phyloP scores from a whole-genome alignment of 2,329 filamentous ascomycete species.

The Aspergillus intermedius region DNA sequence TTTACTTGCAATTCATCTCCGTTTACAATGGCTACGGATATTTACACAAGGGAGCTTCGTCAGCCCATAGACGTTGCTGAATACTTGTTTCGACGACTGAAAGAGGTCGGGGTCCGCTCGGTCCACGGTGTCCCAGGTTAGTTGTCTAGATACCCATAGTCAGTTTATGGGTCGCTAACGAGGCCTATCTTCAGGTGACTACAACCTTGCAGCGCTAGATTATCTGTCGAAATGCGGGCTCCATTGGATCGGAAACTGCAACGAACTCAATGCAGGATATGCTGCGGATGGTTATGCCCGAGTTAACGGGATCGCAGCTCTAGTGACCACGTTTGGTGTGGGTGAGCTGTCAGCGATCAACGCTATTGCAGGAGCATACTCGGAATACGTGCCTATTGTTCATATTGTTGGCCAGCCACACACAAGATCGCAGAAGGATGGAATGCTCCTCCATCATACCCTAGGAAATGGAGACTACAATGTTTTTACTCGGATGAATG shows the following conservation, averaged over 20 bases:
- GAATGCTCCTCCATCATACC: conserved; percentile 57
- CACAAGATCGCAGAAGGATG: conserved; percentile 41
- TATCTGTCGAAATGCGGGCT: conserved; percentile 50
- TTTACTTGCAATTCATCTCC: background rate
- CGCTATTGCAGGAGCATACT: conserved; percentile 66
- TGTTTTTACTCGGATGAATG: conserved; percentile 73
- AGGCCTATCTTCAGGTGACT: conserved; percentile 44
- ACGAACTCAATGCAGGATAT: conserved; percentile 61
- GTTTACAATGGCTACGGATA: conserved; percentile 31
- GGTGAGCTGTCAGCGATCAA: conserved; percentile 63
- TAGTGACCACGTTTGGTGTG: conserved; percentile 71
- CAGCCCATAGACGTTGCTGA: conserved; percentile 41
- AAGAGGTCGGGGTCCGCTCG: conserved; percentile 44
- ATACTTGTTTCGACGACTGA: conserved; percentile 46
- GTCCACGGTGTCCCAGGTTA: conserved; percentile 49
- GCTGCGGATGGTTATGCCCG: conserved; percentile 75
- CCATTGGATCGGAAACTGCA: conserved; percentile 56
- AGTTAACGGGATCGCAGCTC: conserved; percentile 61
- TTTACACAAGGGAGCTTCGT: conserved; percentile 38
- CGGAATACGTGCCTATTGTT: conserved; percentile 63
- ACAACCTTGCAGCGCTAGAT: conserved; percentile 59
- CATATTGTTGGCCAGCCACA: conserved; percentile 54
- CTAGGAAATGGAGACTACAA: conserved; percentile 73
- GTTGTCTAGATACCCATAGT: conserved; percentile 25
- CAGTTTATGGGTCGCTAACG: conserved; percentile 4